These are phyloP conservation scores for Puccinia horiana DNA, from an alignment of 1,284 basidiomycete species.

Conservation along the genomic window DNA sequence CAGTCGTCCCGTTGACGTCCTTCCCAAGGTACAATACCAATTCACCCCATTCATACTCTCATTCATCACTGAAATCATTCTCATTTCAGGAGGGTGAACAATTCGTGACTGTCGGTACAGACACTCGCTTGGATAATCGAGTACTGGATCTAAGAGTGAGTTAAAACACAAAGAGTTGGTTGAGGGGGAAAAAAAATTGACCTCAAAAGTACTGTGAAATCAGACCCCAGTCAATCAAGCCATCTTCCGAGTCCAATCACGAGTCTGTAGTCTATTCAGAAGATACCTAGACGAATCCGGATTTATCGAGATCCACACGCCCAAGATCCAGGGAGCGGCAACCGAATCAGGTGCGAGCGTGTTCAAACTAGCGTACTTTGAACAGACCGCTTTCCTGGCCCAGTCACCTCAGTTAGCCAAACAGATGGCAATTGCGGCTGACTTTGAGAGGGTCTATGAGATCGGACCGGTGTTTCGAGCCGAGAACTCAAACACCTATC, in stretches of 20 bases:
- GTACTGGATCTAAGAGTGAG: constrained; percentile 78
- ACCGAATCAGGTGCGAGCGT: constrained; percentile 96
- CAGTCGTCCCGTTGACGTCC: constrained; percentile 67
- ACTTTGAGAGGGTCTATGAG: constrained; percentile 97
- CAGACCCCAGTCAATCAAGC: constrained; percentile 89
- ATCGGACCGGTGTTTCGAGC: constrained; percentile 94
- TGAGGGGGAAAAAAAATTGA: not conserved
- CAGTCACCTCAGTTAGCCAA: constrained; percentile 97
- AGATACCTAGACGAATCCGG: constrained; percentile 74
- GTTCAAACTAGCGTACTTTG: constrained; percentile 98
- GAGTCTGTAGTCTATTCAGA: constrained; percentile 84
- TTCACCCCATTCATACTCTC: not conserved
- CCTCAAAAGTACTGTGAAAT: not conserved
- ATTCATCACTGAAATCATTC: constrained; percentile 55
- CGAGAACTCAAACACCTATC: constrained; percentile 95
- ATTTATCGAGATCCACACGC: constrained; percentile 94
- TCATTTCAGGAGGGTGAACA: constrained; percentile 54
- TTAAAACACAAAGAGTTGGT: not conserved
- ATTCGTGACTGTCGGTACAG: constrained; percentile 68
- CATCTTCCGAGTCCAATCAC: constrained; percentile 88
- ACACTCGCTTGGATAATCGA: constrained; percentile 92
- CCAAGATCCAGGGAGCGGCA: constrained; percentile 94
- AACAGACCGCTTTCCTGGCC: constrained; percentile 81
- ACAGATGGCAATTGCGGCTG: constrained; percentile 98
- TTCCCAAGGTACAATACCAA: constrained; percentile 29